These are phyloP conservation scores for Vigna hirtella DNA, from an alignment of 306 rosid species.

Conservation along the genomic window DNA sequence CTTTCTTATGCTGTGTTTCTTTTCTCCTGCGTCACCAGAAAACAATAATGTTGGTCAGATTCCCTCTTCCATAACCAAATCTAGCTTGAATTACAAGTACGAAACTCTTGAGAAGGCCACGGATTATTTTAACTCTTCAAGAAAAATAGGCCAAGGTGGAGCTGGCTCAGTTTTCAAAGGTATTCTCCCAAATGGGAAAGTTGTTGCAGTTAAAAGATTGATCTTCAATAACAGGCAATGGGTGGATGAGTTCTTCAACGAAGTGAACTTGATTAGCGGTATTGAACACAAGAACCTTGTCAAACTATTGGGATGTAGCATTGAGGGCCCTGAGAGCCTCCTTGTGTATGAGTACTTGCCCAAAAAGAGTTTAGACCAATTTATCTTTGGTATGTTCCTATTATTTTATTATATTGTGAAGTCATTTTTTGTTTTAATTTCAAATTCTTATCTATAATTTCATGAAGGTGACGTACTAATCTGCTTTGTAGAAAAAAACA, in stretches of 20 bases:
- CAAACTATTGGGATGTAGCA: constrained; percentile 85
- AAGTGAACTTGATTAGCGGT: constrained; percentile 80
- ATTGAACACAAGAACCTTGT: constrained; percentile 86
- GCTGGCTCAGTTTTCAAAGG: constrained; percentile 89
- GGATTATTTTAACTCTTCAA: constrained; percentile 69
- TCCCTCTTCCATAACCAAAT: constrained; percentile 54
- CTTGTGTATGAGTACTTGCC: constrained; percentile 78
- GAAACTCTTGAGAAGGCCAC: constrained; percentile 88
- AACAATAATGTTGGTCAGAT: constrained; percentile 45
- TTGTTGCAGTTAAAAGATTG: constrained; percentile 89
- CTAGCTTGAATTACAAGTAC: constrained; percentile 72
- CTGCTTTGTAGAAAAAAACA: constrained; percentile 63
- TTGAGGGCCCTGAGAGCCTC: constrained; percentile 97
- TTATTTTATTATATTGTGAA: background rate
- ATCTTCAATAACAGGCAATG: constrained; percentile 85
- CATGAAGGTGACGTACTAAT: constrained; percentile 6
- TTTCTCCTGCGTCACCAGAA: constrained; percentile 45
- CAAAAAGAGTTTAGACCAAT: constrained; percentile 78
- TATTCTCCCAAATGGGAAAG: constrained; percentile 63
- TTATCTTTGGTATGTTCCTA: constrained; percentile 67
- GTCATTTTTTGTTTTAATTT: background rate
- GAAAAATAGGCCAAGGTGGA: constrained; percentile 88
- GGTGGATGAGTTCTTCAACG: constrained; percentile 97
- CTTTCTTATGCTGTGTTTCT: constrained; percentile 26
- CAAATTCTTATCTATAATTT: background rate